Percentiles rank a stretch among this genome's conserved stretches.
These are phyloP conservation scores for Dendrocalamus sinicus DNA, from an alignment of 176 grass and related monocot genomes.

Conservation along the genomic window DNA sequence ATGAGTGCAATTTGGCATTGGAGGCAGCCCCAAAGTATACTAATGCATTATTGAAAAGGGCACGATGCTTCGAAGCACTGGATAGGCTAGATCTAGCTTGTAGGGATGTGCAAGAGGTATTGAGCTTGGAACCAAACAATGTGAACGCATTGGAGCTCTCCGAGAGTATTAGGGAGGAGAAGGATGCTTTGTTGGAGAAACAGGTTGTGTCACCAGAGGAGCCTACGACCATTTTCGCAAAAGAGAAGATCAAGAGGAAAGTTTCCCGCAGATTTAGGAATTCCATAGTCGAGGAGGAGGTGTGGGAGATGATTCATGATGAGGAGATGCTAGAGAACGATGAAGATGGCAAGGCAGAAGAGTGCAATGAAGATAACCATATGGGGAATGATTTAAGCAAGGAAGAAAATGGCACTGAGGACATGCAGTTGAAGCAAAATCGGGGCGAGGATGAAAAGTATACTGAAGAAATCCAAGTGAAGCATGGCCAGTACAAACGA, in stretches of 20 bases:
- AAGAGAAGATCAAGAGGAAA: constrained; percentile 67
- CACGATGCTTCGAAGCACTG: constrained; percentile 74
- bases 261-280: constrained; percentile 55
- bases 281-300: constrained; percentile 59
- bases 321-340: constrained; percentile 29
- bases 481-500: background rate
- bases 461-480: background rate
- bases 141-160: constrained; percentile 59
- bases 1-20: constrained; percentile 62
- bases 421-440: constrained; percentile 5
- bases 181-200: constrained; percentile 43
- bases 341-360: background rate
- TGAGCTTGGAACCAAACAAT: constrained; percentile 72
- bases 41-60: constrained; percentile 73
- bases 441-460: background rate
- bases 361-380: background rate
- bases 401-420: constrained; percentile 18
- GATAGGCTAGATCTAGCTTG: constrained; percentile 65
- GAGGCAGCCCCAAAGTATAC: constrained; percentile 60
- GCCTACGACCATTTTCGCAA: constrained; percentile 29
- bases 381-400: background rate
- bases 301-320: constrained; percentile 51
- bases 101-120: constrained; percentile 52
- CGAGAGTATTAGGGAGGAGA: constrained; percentile 60
- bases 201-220: constrained; percentile 31